A percentile compares a stretch with the other conserved stretches of the same genome.
These are phyloP conservation scores for Hippophae tibetana DNA, from an alignment of 306 rosid genomes.

Conservation along the genomic window DNA sequence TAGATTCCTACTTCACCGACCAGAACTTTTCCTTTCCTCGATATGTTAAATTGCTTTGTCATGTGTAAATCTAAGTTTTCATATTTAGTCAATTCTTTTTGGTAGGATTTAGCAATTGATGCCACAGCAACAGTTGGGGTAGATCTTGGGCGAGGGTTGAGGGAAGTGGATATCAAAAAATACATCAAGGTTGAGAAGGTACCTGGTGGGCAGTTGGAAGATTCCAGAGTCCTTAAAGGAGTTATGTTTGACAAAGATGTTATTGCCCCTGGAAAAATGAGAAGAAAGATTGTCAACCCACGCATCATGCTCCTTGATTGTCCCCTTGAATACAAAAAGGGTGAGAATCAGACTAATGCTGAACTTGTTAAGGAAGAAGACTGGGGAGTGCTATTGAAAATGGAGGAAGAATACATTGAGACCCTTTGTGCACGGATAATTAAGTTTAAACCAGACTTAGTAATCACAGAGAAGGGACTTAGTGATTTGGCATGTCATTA, in stretches of 20 bases:
- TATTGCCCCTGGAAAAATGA: conserved; percentile 90
- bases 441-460: conserved; percentile 84
- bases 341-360: conserved; percentile 94
- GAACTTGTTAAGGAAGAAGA: conserved; percentile 87
- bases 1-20: no score
- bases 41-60: not conserved
- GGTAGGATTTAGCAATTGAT: conserved; percentile 82
- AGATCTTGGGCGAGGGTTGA: conserved; percentile 81
- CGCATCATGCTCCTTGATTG: conserved; percentile 82
- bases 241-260: conserved; percentile 95
- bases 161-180: conserved; percentile 88
- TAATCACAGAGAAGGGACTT: conserved; percentile 88
- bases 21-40: not conserved
- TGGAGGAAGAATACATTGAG: conserved; percentile 90
- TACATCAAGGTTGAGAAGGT: conserved; percentile 91
- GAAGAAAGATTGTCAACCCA: conserved; percentile 85
- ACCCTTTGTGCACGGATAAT: conserved; percentile 74
- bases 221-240: conserved; percentile 72
- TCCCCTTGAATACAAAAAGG: conserved; percentile 91
- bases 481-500: conserved; percentile 97
- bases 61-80: not conserved
- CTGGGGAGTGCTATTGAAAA: conserved; percentile 71
- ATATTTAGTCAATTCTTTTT: not conserved
- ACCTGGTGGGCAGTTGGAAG: conserved; percentile 91
- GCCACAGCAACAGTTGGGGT: conserved; percentile 85